These are phyloP conservation scores for Mycena vulgaris DNA, from an alignment of 768 basidiomycete species.

Conservation along the genomic window DNA sequence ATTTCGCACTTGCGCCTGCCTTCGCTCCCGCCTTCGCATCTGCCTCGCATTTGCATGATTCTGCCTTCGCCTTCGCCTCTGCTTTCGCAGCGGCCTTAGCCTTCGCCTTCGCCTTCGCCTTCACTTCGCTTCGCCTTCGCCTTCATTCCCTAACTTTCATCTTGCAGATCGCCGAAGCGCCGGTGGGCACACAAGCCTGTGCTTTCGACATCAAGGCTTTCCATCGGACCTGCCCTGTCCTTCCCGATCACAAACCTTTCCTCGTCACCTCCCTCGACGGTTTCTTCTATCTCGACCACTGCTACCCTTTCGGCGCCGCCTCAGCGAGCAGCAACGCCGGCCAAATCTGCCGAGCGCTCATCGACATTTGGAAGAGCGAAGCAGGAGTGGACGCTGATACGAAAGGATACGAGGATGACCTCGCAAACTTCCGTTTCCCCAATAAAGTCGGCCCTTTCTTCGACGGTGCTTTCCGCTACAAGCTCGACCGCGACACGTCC, in stretches of 20 bases:
- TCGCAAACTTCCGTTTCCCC: background rate
- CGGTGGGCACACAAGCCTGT: constrained; percentile 47
- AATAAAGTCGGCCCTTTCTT: background rate
- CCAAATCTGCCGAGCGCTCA: constrained; percentile 42
- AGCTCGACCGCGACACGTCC: background rate
- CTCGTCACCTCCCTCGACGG: no score
- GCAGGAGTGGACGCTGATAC: background rate
- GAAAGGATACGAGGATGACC: background rate
- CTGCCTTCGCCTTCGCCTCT: no score
- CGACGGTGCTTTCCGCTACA: background rate
- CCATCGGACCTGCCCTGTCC: no score
- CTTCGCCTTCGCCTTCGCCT: background rate
- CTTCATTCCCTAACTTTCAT: background rate
- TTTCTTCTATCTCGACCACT: no score
- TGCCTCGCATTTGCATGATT: no score
- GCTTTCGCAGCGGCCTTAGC: background rate
- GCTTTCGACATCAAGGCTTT: constrained; percentile 49
- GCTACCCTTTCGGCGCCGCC: constrained; percentile 44
- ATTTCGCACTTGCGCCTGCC: no score
- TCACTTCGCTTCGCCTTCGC: no score
- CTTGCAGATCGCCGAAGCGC: constrained; percentile 42
- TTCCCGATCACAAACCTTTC: no score
- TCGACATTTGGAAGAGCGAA: constrained; percentile 41
- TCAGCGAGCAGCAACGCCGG: constrained; percentile 44
- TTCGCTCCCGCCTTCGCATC: no score